Evolutionary conservation across 805 yeast species (phyloP).

Genomic region (Metschnikowia sp.): DNA sequence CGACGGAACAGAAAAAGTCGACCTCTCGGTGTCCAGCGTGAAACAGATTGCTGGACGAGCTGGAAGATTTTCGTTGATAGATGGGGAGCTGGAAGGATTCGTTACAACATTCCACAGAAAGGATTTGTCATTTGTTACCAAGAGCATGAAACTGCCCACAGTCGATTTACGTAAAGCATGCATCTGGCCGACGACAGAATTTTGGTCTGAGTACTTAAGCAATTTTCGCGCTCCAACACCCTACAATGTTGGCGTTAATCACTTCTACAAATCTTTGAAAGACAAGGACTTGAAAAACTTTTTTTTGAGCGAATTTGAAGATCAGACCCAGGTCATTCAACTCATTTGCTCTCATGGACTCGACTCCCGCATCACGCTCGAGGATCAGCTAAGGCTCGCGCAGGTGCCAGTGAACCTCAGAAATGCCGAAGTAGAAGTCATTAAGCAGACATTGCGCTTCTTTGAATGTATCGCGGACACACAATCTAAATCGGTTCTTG

Average conservation of each 20-base stretch:
- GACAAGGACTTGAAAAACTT: conserved; percentile 23
- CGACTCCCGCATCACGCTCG: conserved; percentile 35
- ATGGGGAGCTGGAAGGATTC: conserved; percentile 40
- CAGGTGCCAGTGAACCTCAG: conserved; percentile 55
- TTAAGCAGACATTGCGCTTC: conserved; percentile 42
- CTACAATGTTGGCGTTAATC: conserved; percentile 44
- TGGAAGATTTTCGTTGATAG: conserved; percentile 58
- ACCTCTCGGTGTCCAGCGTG: conserved; percentile 59
- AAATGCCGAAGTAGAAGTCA: conserved; percentile 32
- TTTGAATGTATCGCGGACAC: conserved; percentile 54
- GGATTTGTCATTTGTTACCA: conserved; percentile 44
- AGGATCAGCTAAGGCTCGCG: conserved; percentile 55
- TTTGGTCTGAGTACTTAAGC: conserved; percentile 65
- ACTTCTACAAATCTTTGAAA: conserved; percentile 43
- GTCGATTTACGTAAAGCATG: conserved; percentile 56
- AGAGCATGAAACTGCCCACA: conserved; percentile 50
- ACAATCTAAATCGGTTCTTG: conserved; percentile 52
- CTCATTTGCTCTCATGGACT: conserved; percentile 38
- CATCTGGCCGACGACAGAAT: conserved; percentile 74
- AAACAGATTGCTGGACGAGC: conserved; percentile 98
- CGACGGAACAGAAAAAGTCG: conserved; percentile 53
- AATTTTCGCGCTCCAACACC: conserved; percentile 52
- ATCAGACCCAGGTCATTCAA: conserved; percentile 39
- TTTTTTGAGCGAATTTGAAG: conserved; percentile 36
- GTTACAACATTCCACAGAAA: conserved; percentile 50